A percentile compares a stretch with the other conserved stretches of the same genome.
These are phyloP conservation scores for Aspergillus hiratsukae DNA, from an alignment of 2,329 filamentous ascomycete species.

Conservation along the genomic window DNA sequence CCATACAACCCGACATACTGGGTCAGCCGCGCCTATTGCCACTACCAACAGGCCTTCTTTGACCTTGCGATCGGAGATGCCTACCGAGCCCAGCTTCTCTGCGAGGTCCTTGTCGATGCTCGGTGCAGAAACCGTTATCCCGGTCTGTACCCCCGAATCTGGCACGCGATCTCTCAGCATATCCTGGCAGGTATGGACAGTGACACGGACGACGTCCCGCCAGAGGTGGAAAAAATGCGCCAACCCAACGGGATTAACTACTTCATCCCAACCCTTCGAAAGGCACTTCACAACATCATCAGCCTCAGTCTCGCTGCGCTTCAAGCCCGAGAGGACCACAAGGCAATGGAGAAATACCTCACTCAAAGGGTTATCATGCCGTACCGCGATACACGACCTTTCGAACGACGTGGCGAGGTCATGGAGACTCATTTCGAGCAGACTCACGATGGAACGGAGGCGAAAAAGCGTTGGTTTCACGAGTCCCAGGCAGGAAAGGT, in stretches of 20 bases:
- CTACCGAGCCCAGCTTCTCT: slow-evolving; percentile 31
- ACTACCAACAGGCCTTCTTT: slow-evolving; percentile 29
- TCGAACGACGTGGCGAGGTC: slow-evolving; percentile 14
- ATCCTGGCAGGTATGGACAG: slow-evolving; percentile 16
- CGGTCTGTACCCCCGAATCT: slow-evolving; percentile 26
- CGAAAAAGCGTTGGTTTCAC: slow-evolving; percentile 14
- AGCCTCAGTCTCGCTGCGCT: slow-evolving; percentile 28
- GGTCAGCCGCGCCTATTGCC: slow-evolving; percentile 32
- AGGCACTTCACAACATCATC: slow-evolving; percentile 25
- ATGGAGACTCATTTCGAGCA: slow-evolving; percentile 5
- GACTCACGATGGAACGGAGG: slow-evolving; percentile 1
- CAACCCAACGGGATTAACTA: slow-evolving; percentile 22
- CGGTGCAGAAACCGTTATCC: slow-evolving; percentile 18
- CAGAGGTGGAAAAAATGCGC: slow-evolving; percentile 18
- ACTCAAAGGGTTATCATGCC: slow-evolving; percentile 12
- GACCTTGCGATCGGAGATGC: slow-evolving; percentile 37
- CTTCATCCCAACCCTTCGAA: slow-evolving; percentile 28
- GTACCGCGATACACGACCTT: slow-evolving; percentile 19
- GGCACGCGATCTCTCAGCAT: slow-evolving; percentile 32
- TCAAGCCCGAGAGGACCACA: slow-evolving; percentile 28
- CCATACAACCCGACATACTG: slow-evolving; percentile 38
- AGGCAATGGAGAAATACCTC: slow-evolving; percentile 16
- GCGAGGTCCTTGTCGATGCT: slow-evolving; percentile 24
- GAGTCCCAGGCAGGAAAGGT: slow-evolving; percentile 22
- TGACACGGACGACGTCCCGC: background rate